Evolutionary conservation across 768 basidiomycete species (phyloP), one percentile per base, ranked within the genome.

Genomic region (Cystofilobasidium bisporidii): DNA sequence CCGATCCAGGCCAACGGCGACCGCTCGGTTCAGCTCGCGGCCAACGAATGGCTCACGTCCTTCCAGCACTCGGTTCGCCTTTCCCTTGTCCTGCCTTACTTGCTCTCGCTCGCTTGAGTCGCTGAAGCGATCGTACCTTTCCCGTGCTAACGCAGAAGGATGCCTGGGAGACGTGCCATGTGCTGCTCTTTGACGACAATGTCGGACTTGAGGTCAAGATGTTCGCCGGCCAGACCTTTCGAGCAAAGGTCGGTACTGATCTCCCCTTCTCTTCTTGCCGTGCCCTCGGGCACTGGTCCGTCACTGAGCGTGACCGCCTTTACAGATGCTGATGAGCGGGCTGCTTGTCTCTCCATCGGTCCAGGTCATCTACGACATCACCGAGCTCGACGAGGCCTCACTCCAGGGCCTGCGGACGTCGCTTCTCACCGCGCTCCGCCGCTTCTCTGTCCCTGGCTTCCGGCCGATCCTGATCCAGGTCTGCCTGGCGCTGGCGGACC

Each of bases 151-250:
- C 79, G 79, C 83, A 99, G 96, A 83, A 85, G 77, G 91, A 96
- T 78, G 93, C 96, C 72, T 99, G 96, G 96, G 83, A 86, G 72
- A 89, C 89, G 61, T 96, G 91, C 79, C 93, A 94, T 79, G 82
- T 87, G 77, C 84, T 99, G 72, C 84, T 99, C 71, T 84, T 87
- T 71, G 85, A 86, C 8, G 83, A 86, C 55, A 87, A 91, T 72
- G 85, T 84, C 3, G 88, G 90, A 2, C 76, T 80, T 38, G 83
- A 89, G 63, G 89, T 90, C 45, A 89, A 91, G 76, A 78, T 96
- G 62, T 97, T 99, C 74, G 93, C 92, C 12, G 92, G 94, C 0
- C 96, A 99, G 78, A 98, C 96, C 0, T 89, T 99, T 76, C 82
- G 93, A 75, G 82, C 88, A 59, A 99, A 99, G 83, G 96, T 90